Base-by-base conservation (phyloP, 2,329 filamentous ascomycete species). In the Clarireedia monteithiana region DNA sequence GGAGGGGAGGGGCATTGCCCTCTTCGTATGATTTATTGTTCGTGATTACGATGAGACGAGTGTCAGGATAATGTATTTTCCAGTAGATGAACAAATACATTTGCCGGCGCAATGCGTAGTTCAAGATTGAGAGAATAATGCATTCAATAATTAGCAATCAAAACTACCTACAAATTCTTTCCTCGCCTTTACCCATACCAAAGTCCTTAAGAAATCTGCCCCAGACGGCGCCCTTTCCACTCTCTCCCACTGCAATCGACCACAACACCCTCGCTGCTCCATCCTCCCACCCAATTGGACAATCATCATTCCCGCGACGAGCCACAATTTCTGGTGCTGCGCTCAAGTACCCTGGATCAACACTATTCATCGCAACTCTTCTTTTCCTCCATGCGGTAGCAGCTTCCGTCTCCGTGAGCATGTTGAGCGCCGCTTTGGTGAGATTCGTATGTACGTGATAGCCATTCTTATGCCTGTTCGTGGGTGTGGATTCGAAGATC, bases 251-350 rank as follows among this genome's bases (percentile, higher is more conserved):
- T 23, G 59, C 60, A 38, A 62, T 42, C 23, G 57, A 52, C 59
- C 59, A 62, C 10, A 60, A 26, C 1, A 62, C 57, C 30, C 59
- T 58, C 7, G 55, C 59, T 23, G 60, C 55, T 4, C 60, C 59
- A 58, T 62, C 60, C n/a, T 60, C 60, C 59, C 57, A 62, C 5
- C 60, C 59, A 55, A 62, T 62, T 3, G 60, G 60, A 55, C 60
- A 60, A 30, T 50, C 48, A 10, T 42, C 39, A 42, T n/a, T 42
- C 39, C 39, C 4, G 14, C 39, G 20, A 34, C 30, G 30, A 34
- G 30, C 30, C 30, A 26, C 46, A 17, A 62, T 57, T 26, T 62
- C 60, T 5, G 55, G 59, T 0, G 59, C 55, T 1, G 57, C 59
- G 17, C 60, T 62, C 48, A 62, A 52, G 49, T 60, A 62, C 2